These are phyloP conservation scores for Coniosporium tulheliwenetii DNA, from an alignment of 2,329 filamentous ascomycete species.

Conservation along the genomic window DNA sequence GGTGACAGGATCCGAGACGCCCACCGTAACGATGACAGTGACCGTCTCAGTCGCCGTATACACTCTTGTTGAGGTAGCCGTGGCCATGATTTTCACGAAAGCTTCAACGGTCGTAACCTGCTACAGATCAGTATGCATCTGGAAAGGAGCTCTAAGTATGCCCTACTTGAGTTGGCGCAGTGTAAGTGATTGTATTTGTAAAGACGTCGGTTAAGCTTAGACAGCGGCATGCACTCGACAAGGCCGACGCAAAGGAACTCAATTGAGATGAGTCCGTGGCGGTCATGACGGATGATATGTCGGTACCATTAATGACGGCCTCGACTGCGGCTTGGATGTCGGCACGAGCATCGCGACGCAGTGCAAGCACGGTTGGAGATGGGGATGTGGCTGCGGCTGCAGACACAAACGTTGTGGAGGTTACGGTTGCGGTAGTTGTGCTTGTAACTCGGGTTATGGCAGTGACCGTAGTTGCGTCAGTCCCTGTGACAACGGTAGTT, in stretches of 20 bases:
- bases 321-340: too few relatives aligned
- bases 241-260: slow-evolving; percentile 8
- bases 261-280: slow-evolving; percentile 2
- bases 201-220: slow-evolving; percentile 6
- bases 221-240: slow-evolving; percentile 17
- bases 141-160: not conserved
- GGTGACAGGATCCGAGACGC: not conserved
- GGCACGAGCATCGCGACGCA: too few relatives aligned
- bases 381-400: too few relatives aligned
- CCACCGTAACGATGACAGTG: slow-evolving; percentile 6
- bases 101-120: not conserved
- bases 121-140: not conserved
- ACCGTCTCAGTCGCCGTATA: slow-evolving; percentile 4
- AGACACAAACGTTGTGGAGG: slow-evolving; percentile 4
- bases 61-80: not conserved
- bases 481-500: slow-evolving; percentile 6
- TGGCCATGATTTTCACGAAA: slow-evolving; percentile 2
- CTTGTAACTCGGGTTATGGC: slow-evolving; percentile 8
- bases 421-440: slow-evolving; percentile 10
- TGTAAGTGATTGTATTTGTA: slow-evolving; percentile 13
- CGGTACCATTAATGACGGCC: too few relatives aligned
- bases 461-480: slow-evolving; percentile 7
- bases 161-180: slow-evolving; percentile 9
- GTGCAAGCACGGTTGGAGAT: too few relatives aligned
- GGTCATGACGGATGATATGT: too few relatives aligned